Percentiles rank a stretch among this genome's conserved stretches.
Evolutionary conservation across 2,329 filamentous ascomycete species (phyloP).

Genomic region (Lizonia empirigonia): DNA sequence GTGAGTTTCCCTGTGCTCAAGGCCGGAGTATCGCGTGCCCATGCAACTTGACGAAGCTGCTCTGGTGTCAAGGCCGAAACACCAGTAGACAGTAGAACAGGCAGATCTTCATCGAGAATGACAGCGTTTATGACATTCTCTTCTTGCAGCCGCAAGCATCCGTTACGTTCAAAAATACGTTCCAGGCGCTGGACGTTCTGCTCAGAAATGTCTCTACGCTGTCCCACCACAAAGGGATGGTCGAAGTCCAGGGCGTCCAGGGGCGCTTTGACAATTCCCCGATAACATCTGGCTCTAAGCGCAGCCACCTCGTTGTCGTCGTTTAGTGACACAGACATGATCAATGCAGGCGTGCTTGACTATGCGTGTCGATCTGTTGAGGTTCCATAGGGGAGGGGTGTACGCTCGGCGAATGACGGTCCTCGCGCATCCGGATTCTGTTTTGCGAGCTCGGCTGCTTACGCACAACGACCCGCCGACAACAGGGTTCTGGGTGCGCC

Average conservation of each 20-base stretch:
- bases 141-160: conserved; percentile 19
- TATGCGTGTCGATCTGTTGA: too few relatives aligned
- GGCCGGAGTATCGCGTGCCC: conserved; percentile 14
- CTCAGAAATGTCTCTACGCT: neutral
- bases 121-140: conserved; percentile 29
- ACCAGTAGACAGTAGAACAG: conserved; percentile 9
- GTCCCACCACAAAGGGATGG: too few relatives aligned
- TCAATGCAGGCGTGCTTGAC: too few relatives aligned
- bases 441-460: neutral
- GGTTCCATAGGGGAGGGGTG: too few relatives aligned
- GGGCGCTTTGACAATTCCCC: too few relatives aligned
- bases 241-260: too few relatives aligned
- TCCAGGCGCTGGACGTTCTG: neutral
- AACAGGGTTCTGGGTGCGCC: neutral
- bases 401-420: too few relatives aligned
- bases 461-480: neutral
- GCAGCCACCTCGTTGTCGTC: too few relatives aligned
- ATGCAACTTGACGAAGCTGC: conserved; percentile 10
- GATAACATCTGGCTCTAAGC: too few relatives aligned
- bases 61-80: conserved; percentile 3
- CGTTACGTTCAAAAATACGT: neutral
- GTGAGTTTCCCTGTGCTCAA: conserved; percentile 20
- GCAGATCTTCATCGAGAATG: conserved; percentile 16
- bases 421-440: too few relatives aligned
- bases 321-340: too few relatives aligned